These are phyloP conservation scores for Aspergillus sojae DNA, from an alignment of 2,329 filamentous ascomycete species.

Conservation along the genomic window DNA sequence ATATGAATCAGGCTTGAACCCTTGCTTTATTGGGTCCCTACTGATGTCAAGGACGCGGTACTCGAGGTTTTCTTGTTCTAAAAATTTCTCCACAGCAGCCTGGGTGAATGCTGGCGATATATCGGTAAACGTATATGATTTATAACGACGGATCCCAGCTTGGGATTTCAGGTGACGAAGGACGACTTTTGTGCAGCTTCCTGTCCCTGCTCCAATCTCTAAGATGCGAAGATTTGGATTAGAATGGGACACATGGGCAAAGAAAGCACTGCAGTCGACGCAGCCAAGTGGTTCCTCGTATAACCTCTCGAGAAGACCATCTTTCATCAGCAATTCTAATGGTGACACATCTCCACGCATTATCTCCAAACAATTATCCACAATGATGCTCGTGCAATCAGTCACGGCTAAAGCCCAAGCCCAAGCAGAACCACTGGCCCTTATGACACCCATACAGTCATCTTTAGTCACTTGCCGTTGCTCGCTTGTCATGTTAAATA, in stretches of 20 bases:
- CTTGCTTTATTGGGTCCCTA: constrained; percentile 25
- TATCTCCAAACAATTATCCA: no score
- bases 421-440: no score
- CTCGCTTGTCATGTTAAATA: no score
- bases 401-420: no score
- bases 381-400: no score
- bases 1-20: constrained; percentile 20
- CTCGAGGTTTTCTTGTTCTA: constrained; percentile 14
- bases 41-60: constrained; percentile 29
- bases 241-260: neutral
- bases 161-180: neutral
- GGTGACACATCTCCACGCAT: no score
- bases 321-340: no score
- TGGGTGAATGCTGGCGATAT: constrained; percentile 26
- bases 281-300: neutral
- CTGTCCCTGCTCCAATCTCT: constrained; percentile 26
- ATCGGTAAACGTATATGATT: constrained; percentile 25
- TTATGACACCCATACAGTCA: no score
- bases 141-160: neutral
- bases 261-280: neutral
- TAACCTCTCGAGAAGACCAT: no score
- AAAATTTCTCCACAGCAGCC: constrained; percentile 21
- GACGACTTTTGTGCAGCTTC: constrained; percentile 9
- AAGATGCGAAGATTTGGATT: constrained; percentile 10
- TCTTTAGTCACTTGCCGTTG: no score